Base-by-base conservation (phyloP, 345 rosid species). In the Viola odorata region DNA sequence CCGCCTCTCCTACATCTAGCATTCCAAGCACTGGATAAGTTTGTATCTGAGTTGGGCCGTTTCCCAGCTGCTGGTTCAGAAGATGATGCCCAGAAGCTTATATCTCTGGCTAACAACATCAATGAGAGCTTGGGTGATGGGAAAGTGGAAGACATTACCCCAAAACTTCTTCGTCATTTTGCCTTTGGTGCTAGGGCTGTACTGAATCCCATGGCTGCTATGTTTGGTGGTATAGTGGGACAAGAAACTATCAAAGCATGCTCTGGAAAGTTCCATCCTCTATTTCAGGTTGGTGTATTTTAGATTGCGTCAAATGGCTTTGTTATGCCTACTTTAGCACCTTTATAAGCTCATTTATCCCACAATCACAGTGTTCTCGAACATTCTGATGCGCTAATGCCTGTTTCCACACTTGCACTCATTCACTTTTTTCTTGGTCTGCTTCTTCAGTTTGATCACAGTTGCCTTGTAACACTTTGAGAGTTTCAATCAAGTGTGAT, bases 181-280 rank as follows among this genome's bases (percentile, higher is more conserved):
- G 87, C 97, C 57, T 94, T 82, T 65, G 99, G 99, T 71, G 85
- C 99, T 55, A 83, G 85, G 84, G 99, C 99, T 56, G 92, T 94
- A 50, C 71, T 94, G 47, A 94, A 94, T 79, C 99, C 99, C 45
- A 94, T 94, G 97, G 99, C 97, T 69, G 99, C 99, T 50, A 90
- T 94, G 96, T 94, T 94, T 74, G 99, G 99, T 56, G 99, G 99
- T 49, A 78, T 94, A 63, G 97, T 94, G 57, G 99, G 97, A 53
- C 99, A 94, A 74, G 99, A 94, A 67, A 89, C 91, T 84, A 89
- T 94, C 45, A 94, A 94, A 76, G 99, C 99, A 53, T 94, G 99
- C 80, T 88, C 99, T 64, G 96, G 95, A 62, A 94, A 94, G 75
- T 94, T 94, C 52, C 99, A 94, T 75, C 99, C 99, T 16, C 89